These are phyloP conservation scores for Talaromyces funiculosus DNA, from an alignment of 2,329 filamentous ascomycete species.

Conservation along the genomic window DNA sequence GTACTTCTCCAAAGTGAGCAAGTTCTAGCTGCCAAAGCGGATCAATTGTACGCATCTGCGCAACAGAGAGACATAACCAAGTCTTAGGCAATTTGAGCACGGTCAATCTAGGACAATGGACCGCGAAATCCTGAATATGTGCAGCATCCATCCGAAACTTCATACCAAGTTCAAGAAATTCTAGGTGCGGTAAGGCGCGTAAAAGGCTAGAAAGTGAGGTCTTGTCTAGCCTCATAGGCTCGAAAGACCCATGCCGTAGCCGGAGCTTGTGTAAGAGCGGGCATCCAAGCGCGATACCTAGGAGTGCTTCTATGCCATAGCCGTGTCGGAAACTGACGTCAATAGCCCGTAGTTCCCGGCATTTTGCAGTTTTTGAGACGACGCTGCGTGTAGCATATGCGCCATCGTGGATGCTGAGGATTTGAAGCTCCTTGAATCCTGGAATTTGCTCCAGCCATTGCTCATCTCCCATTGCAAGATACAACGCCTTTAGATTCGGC, in stretches of 20 bases:
- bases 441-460: not conserved
- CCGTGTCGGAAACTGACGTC: not conserved
- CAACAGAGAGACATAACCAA: not conserved
- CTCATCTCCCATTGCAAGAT: not conserved
- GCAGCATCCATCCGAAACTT: not conserved
- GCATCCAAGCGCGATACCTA: not conserved
- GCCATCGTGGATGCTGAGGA: not conserved
- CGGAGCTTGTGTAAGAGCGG: not conserved
- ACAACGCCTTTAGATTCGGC: not conserved
- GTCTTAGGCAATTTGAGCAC: not conserved
- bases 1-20: not conserved
- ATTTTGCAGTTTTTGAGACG: not conserved
- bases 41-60: not conserved
- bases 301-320: not conserved
- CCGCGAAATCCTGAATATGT: not conserved
- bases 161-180: not conserved
- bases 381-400: fast-evolving
- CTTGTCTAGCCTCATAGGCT: no score
- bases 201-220: no score
- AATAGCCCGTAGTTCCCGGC: not conserved
- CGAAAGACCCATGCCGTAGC: no score
- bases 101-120: not conserved
- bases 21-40: not conserved
- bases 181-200: not conserved
- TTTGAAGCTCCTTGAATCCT: not conserved